A percentile compares a stretch with the other conserved stretches of the same genome.
Evolutionary conservation across 306 rosid genomes (phyloP).

Genomic region (Ochetophila trinervis): DNA sequence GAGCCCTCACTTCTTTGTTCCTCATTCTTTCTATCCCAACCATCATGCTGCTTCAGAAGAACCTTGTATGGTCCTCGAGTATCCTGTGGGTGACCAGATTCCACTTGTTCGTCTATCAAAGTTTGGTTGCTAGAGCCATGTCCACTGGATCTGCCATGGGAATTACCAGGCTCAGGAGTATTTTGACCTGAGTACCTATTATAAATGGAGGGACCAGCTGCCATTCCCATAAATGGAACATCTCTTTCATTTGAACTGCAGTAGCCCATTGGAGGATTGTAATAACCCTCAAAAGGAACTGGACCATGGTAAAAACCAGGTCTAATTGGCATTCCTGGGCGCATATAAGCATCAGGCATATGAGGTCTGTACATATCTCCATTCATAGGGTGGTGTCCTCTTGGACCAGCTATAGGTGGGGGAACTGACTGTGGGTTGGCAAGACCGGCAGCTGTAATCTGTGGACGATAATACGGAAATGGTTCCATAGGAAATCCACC

Average conservation of each 20-base stretch:
- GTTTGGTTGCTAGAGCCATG: conserved; percentile 47
- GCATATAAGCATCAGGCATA: conserved; percentile 75
- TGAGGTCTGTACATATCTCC: conserved; percentile 88
- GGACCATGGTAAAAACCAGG: conserved; percentile 88
- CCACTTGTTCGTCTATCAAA: conserved; percentile 50
- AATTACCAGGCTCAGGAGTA: conserved; percentile 53
- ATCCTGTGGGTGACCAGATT: conserved; percentile 56
- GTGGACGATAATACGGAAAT: conserved; percentile 75
- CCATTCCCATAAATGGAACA: conserved; percentile 69
- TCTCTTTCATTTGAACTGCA: conserved; percentile 72
- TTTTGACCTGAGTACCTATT: conserved; percentile 57
- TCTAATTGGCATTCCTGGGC: conserved; percentile 75
- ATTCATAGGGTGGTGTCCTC: conserved; percentile 75
- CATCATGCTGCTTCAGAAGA: conserved; percentile 72
- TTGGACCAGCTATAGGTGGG: conserved; percentile 66
- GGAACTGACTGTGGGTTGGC: conserved; percentile 58
- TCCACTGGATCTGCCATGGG: conserved; percentile 61
- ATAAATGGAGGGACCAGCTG: conserved; percentile 57
- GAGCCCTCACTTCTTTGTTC: conserved; percentile 50
- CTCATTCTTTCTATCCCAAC: conserved; percentile 59
- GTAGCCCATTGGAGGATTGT: conserved; percentile 68
- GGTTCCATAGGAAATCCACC: conserved; percentile 85
- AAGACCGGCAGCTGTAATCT: conserved; percentile 63
- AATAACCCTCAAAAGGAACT: conserved; percentile 74
- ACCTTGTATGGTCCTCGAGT: conserved; percentile 75